Base-by-base conservation (phyloP, 768 basidiomycete species). In the Boletellus sp. region DNA sequence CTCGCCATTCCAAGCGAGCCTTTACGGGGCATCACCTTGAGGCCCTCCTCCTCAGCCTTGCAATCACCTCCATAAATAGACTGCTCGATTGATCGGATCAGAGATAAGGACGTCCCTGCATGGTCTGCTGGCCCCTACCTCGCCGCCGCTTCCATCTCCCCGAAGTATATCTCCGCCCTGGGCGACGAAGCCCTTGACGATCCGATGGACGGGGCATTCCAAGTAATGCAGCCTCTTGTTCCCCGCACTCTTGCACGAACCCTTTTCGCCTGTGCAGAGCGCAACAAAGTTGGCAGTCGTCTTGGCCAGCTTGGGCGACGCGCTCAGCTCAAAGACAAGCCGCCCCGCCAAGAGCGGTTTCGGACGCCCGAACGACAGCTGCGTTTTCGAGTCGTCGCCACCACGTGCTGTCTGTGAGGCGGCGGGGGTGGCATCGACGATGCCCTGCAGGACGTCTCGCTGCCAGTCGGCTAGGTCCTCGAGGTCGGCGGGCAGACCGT, bases 121-220 rank as follows among this genome's bases (percentile, higher is more conserved):
- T 34, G 26, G 37, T 47, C 35, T 22, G 46, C 24, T 37, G 37
- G 35, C 64, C 28, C 66, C 54, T 61, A 80, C 74, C 74, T 81
- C 79, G 13, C 80, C 80, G 1, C 78, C 77, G 44, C 70, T 73
- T 31, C 79, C 79, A 56, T 80, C 79, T 6, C 73, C 71, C 38
- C 78, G 59, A 19, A 78, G 78, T 34, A 79, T 65, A 56, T 81
- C 78, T 6, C 78, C 78, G n/a, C 75, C 74, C 56, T 82, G 79
- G 1, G 75, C 74, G 4, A 80, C 68, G 44, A 79, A 81, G 13
- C 68, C 77, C 52, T 69, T 67, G 39, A 74, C 72, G 55, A 77
- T 67, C 10, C 77, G 66, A 61, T 79, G 78, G 1, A 81, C 67
- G 24, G 72, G 73, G 33, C 65, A 70, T 3, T 65, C 72, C 33